phyloP scores from a whole-genome alignment of 345 rosid genomes.

The Lepidium aucheri region DNA sequence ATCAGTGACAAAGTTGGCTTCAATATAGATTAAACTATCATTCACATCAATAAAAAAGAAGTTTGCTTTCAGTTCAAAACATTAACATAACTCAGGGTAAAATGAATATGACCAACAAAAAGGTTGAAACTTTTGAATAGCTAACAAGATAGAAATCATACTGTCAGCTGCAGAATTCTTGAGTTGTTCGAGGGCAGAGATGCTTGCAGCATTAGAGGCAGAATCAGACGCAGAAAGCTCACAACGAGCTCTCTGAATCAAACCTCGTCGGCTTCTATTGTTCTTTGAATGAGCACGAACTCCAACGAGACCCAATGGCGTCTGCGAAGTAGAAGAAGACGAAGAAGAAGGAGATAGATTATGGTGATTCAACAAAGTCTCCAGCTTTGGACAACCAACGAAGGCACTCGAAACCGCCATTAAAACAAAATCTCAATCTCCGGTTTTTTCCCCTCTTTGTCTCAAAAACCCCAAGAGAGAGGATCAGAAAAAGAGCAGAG shows the following conservation, averaged over 20 bases:
- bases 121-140: conserved; percentile 1
- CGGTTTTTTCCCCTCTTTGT: background rate
- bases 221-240: conserved; percentile 31
- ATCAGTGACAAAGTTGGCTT: too few relatives aligned
- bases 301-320: conserved; percentile 26
- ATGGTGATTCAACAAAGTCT: conserved; percentile 34
- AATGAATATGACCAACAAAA: background rate
- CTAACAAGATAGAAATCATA: conserved; percentile 8
- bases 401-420: conserved; percentile 45
- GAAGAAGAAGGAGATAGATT: conserved; percentile 13
- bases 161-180: conserved; percentile 59
- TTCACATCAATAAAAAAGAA: too few relatives aligned
- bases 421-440: background rate
- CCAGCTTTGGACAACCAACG: conserved; percentile 40
- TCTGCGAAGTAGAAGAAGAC: conserved; percentile 21
- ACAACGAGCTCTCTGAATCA: conserved; percentile 35
- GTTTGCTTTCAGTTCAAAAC: too few relatives aligned
- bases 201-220: conserved; percentile 29
- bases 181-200: conserved; percentile 64
- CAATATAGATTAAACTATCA: too few relatives aligned
- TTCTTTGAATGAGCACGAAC: conserved; percentile 21
- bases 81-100: too few relatives aligned
- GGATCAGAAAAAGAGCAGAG: conserved; percentile 8
- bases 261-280: conserved; percentile 19
- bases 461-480: background rate